phyloP scores from a whole-genome alignment of 345 rosid species.

The Schrenkiella parvula region DNA sequence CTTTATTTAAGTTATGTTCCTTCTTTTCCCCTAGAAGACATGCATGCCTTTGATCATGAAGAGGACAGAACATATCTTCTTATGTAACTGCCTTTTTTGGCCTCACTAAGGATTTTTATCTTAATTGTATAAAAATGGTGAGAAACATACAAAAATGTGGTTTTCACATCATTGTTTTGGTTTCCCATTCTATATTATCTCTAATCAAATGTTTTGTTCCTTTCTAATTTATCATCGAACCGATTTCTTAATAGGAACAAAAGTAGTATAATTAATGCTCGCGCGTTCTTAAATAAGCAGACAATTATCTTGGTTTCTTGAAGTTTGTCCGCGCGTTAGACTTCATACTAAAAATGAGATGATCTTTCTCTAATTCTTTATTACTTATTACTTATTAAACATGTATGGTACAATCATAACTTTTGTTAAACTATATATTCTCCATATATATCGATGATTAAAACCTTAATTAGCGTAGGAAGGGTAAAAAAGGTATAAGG shows the following conservation, averaged over 20 bases:
- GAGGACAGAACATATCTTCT: conserved; percentile 30
- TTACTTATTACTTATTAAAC: background rate
- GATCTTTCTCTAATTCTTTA: background rate
- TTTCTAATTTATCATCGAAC: background rate
- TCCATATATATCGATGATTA: too few relatives aligned
- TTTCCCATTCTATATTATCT: background rate
- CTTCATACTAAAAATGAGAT: background rate
- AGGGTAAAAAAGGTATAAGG: too few relatives aligned
- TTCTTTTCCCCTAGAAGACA: conserved; percentile 3
- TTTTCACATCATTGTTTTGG: background rate
- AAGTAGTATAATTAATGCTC: too few relatives aligned
- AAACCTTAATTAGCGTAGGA: too few relatives aligned
- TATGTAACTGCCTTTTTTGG: conserved; percentile 27
- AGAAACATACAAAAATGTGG: background rate
- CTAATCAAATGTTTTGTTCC: background rate
- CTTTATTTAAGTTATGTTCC: background rate
- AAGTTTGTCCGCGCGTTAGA: background rate
- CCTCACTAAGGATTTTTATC: conserved; percentile 1
- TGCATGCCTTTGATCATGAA: conserved; percentile 30
- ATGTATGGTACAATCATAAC: background rate
- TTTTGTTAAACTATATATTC: too few relatives aligned
- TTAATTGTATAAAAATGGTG: background rate
- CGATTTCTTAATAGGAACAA: background rate
- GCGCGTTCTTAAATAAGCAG: too few relatives aligned
- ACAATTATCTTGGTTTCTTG: too few relatives aligned